These are phyloP conservation scores for Aspergillus avenaceus DNA, from an alignment of 495 filamentous ascomycete genomes.

Conservation along the genomic window DNA sequence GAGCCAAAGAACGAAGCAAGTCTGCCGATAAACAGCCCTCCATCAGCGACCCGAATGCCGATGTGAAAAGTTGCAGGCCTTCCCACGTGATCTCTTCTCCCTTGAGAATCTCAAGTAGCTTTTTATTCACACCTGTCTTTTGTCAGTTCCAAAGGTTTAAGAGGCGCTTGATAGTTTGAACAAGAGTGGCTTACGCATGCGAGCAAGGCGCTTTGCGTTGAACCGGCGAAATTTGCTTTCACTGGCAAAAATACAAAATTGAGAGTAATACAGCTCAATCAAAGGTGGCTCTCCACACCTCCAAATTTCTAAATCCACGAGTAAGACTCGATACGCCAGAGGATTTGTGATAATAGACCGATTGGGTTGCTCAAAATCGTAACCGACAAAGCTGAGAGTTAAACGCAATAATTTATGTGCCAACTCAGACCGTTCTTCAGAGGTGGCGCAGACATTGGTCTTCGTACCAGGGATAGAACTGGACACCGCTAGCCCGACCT, in stretches of 20 bases:
- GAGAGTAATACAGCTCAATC: conserved; percentile 84
- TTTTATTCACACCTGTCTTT: conserved; percentile 75
- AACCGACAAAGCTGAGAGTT: conserved; percentile 84
- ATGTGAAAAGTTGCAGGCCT: conserved; percentile 68
- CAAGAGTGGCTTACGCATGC: conserved; percentile 72
- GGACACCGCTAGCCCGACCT: conserved; percentile 51
- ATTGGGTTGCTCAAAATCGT: conserved; percentile 67
- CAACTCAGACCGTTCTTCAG: conserved; percentile 56
- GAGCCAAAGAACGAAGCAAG: conserved; percentile 77
- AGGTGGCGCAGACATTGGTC: conserved; percentile 24
- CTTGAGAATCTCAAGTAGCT: conserved; percentile 84
- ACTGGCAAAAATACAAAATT: conserved; percentile 79
- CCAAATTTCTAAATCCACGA: conserved; percentile 93
- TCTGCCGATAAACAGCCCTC: conserved; percentile 76
- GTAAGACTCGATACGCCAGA: conserved; percentile 82
- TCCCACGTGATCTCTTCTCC: conserved; percentile 68
- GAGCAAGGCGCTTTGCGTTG: conserved; percentile 75
- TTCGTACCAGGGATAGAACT: conserved; percentile 28
- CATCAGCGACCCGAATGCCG: conserved; percentile 71
- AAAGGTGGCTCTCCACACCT: conserved; percentile 66
- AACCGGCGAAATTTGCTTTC: conserved; percentile 88
- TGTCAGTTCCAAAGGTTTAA: conserved; percentile 14
- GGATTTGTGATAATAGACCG: conserved; percentile 94
- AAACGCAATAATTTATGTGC: conserved; percentile 67
- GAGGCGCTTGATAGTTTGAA: not conserved